These are phyloP conservation scores for Claviceps quebecensis DNA, from an alignment of 2,329 filamentous ascomycete species.

Conservation along the genomic window DNA sequence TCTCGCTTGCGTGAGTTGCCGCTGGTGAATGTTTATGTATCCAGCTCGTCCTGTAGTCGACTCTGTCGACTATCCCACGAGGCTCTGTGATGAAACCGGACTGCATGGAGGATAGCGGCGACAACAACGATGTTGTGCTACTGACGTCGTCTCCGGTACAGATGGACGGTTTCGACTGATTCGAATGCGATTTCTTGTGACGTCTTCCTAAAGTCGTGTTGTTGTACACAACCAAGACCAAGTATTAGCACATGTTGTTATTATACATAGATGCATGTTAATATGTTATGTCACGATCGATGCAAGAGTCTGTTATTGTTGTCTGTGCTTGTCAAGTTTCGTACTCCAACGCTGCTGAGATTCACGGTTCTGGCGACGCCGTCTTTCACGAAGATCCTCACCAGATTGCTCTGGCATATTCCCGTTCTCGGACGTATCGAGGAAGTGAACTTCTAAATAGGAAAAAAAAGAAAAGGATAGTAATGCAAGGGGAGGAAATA, in stretches of 20 bases:
- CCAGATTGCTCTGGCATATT: slow-evolving; percentile 14
- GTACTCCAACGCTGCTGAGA: slow-evolving; percentile 1
- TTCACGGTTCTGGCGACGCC: background rate
- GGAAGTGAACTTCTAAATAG: background rate
- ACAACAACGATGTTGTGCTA: background rate
- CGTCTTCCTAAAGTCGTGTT: background rate
- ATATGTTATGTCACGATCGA: background rate
- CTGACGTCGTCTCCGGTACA: background rate
- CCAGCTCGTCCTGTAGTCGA: background rate
- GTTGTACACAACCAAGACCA: background rate
- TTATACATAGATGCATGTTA: background rate
- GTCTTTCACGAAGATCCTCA: background rate
- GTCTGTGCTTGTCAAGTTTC: background rate
- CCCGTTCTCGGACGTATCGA: background rate
- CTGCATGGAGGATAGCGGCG: background rate
- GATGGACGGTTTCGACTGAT: background rate
- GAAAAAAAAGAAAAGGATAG: background rate
- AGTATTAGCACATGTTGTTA: background rate
- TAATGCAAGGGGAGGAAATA: background rate
- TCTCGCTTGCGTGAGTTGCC: background rate
- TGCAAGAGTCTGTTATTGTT: background rate
- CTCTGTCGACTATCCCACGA: background rate
- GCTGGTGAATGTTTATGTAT: background rate
- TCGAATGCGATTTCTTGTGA: background rate
- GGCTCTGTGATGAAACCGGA: background rate